Base-by-base conservation (phyloP, 371 early-diverging fungal species). In the Mortierella sp. region DNA sequence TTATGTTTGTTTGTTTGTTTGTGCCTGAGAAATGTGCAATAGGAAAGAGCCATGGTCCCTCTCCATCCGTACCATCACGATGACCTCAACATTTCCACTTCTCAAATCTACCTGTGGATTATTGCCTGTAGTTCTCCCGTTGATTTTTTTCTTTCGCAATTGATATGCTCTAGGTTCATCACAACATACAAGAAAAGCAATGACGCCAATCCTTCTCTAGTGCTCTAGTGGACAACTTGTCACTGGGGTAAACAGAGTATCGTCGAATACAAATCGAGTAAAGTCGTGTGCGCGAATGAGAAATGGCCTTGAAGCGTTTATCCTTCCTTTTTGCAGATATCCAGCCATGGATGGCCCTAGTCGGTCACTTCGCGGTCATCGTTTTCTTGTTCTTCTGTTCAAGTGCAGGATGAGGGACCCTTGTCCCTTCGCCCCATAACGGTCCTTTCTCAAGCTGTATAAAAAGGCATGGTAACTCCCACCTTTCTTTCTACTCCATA, bases 311-410 rank as follows among this genome's bases (percentile, higher is more conserved):
- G 35, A 68, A 24, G 68, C 68, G 68, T 68, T 8, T 46, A 12
- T 46, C 21, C 10, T 3, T 24, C 8, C 7, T 24, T 7, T 7
- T 21, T 21, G 18, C 10, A 7, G 21, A 24, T 21, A 21, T 35
- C 1, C 35, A 63, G 16, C 16, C 16, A 16, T 58, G 63, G 7
- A 16, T 21, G 16, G 32, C 65, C 21, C 21, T 65, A 65, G 65
- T 38, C 1, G 65, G 65, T 68, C 68, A 68, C 68, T 11, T 24
- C 24, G 68, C 43, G 68, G 68, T 68, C 68, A 68, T 68, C 4
- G 2, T 68, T 38, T 68, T 35, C 35, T 35, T 35, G 35, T 35
- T 35, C 35, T 35, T 35, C 35, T 35, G 35, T 35, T 14, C 48
- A 14, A 11, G 14, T 16, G 16, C 48, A 16, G 5, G 18, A 49